Evolutionary conservation across 2,329 filamentous ascomycete genomes (phyloP).

Genomic region (Rhexocercosporidium sp.): DNA sequence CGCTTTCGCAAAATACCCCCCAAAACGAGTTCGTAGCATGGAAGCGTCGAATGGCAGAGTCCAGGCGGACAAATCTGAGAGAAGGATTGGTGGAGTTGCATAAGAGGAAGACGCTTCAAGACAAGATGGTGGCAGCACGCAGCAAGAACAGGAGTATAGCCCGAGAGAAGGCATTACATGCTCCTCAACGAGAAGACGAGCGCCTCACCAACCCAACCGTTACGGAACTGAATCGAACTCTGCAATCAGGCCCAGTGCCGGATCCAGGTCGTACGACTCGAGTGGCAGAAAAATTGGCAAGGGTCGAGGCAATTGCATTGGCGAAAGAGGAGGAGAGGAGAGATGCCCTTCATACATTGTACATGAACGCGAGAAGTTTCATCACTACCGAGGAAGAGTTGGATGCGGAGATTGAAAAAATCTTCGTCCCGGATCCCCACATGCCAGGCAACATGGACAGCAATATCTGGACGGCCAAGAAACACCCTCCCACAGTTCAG

Average conservation of each 20-base stretch:
- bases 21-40: conserved; percentile 53
- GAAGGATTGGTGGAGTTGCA: conserved; percentile 74
- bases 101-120: conserved; percentile 60
- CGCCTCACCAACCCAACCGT: conserved; percentile 74
- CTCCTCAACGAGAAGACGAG: conserved; percentile 77
- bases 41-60: conserved; percentile 75
- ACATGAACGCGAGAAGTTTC: conserved; percentile 86
- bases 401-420: conserved; percentile 70
- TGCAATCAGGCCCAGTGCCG: conserved; percentile 56
- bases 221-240: conserved; percentile 53
- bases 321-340: conserved; percentile 64
- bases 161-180: conserved; percentile 56
- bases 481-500: conserved; percentile 51
- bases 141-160: conserved; percentile 54
- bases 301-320: conserved; percentile 50
- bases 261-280: conserved; percentile 68
- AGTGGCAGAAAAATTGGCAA: conserved; percentile 50
- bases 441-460: conserved; percentile 12
- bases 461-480: conserved; percentile 41
- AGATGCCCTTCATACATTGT: conserved; percentile 82
- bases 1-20: conserved; percentile 42
- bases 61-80: conserved; percentile 73
- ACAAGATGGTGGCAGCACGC: conserved; percentile 44
- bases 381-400: conserved; percentile 84
- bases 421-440: conserved; percentile 65